These are phyloP conservation scores for Arbutus unedo DNA, from an alignment of 148 eudicot genomes.

Conservation along the genomic window DNA sequence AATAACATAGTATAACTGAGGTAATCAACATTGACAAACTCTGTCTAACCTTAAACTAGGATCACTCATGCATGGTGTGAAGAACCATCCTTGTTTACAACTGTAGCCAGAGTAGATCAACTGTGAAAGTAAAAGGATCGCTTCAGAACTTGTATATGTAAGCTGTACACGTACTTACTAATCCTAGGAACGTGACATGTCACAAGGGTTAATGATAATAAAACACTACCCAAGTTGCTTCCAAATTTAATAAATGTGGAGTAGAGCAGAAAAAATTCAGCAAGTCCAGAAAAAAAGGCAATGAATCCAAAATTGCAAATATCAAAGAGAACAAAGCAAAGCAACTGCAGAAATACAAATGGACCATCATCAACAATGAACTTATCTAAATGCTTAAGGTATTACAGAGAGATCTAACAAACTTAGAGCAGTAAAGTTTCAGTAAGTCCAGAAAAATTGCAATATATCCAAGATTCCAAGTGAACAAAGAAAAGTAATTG, in stretches of 20 bases:
- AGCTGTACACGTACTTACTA: background rate
- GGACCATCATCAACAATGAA: background rate
- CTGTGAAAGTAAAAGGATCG: conserved; percentile 30
- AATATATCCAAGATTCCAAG: background rate
- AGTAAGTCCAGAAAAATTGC: background rate
- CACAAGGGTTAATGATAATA: background rate
- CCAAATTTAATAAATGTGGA: background rate
- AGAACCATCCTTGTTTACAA: conserved; percentile 93
- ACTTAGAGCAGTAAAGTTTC: background rate
- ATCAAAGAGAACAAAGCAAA: background rate
- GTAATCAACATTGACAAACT: background rate
- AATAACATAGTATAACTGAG: background rate
- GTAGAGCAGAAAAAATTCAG: background rate
- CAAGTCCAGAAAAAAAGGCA: background rate
- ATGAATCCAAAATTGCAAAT: background rate
- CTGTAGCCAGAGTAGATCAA: conserved; percentile 86
- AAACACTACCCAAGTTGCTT: background rate
- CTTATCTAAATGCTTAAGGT: background rate
- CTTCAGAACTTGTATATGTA: conserved; percentile 2
- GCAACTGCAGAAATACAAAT: background rate
- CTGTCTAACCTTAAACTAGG: conserved; percentile 73
- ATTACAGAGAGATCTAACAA: background rate
- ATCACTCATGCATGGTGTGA: conserved; percentile 77
- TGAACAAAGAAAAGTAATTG: background rate
- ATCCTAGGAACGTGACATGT: background rate